phyloP scores from a whole-genome alignment of 768 basidiomycete species.

The Hygrocybe coccinea region DNA sequence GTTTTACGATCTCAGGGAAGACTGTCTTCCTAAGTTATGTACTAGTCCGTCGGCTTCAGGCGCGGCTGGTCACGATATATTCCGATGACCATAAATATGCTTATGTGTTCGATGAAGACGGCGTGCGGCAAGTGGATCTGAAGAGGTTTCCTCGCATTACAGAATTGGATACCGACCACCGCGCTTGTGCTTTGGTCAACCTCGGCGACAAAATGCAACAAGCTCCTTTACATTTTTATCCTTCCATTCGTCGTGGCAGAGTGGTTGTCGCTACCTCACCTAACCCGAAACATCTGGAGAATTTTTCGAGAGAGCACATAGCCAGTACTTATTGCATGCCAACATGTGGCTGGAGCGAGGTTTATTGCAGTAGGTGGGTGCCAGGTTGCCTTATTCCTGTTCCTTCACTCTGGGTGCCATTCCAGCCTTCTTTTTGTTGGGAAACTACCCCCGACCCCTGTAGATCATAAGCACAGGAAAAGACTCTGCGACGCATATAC shows the following conservation, averaged over 20 bases:
- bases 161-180: conserved; percentile 3
- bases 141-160: not conserved
- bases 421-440: conserved; percentile 1
- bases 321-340: not conserved
- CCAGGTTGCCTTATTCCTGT: not conserved
- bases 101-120: conserved; percentile 6
- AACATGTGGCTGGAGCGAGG: not conserved
- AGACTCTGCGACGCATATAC: not conserved
- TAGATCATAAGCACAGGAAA: not conserved
- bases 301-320: conserved; percentile 1
- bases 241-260: conserved; percentile 5
- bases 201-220: not conserved
- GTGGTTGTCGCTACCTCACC: conserved; percentile 10
- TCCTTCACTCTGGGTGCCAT: not conserved
- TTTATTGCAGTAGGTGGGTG: conserved; percentile 3
- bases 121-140: not conserved
- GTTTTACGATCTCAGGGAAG: conserved; percentile 7
- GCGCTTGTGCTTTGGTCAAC: conserved; percentile 11
- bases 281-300: conserved; percentile 3
- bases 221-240: conserved; percentile 7
- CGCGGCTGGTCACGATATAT: conserved; percentile 7
- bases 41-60: conserved; percentile 9
- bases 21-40: conserved; percentile 10
- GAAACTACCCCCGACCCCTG: not conserved
- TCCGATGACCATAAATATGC: not conserved